These are phyloP conservation scores for Pleomassaria siparia DNA, from an alignment of 2,329 filamentous ascomycete species.

Conservation along the genomic window DNA sequence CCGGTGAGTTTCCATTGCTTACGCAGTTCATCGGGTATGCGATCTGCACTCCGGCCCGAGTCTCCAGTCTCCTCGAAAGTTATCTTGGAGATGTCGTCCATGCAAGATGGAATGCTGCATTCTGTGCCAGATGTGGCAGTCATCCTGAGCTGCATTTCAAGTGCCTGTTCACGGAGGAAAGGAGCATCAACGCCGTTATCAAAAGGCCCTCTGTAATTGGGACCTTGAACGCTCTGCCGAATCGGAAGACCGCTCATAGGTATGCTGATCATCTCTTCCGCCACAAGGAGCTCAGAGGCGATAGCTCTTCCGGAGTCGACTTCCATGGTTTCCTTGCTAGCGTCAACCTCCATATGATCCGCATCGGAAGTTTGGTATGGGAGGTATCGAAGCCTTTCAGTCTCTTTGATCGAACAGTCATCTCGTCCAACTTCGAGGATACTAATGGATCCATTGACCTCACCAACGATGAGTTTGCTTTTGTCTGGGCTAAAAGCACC, in stretches of 20 bases:
- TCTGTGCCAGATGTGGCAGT: slow-evolving; percentile 14
- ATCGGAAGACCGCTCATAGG: slow-evolving; percentile 48
- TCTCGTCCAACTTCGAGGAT: slow-evolving; percentile 50
- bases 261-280: slow-evolving; percentile 35
- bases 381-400: slow-evolving; percentile 31
- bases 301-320: slow-evolving; percentile 28
- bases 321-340: background rate
- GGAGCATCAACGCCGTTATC: slow-evolving; percentile 27
- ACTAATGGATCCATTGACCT: slow-evolving; percentile 58
- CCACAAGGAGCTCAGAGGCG: slow-evolving; percentile 31
- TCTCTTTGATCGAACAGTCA: slow-evolving; percentile 30
- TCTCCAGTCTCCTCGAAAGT: slow-evolving; percentile 44
- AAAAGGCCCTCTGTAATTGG: slow-evolving; percentile 45
- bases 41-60: slow-evolving; percentile 41
- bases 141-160: slow-evolving; percentile 36
- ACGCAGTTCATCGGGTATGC: slow-evolving; percentile 45
- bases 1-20: slow-evolving; percentile 24
- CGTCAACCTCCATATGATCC: slow-evolving; percentile 1
- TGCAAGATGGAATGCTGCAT: slow-evolving; percentile 29
- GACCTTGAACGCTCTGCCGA: slow-evolving; percentile 50
- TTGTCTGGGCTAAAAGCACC: slow-evolving; percentile 59
- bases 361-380: slow-evolving; percentile 19
- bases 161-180: slow-evolving; percentile 29
- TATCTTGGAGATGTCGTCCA: slow-evolving; percentile 31
- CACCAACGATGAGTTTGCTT: slow-evolving; percentile 59